Evolutionary conservation across 2,329 filamentous ascomycete species (phyloP), one percentile per base, ranked within the genome.

Genomic region (Juglanconis juglandina): DNA sequence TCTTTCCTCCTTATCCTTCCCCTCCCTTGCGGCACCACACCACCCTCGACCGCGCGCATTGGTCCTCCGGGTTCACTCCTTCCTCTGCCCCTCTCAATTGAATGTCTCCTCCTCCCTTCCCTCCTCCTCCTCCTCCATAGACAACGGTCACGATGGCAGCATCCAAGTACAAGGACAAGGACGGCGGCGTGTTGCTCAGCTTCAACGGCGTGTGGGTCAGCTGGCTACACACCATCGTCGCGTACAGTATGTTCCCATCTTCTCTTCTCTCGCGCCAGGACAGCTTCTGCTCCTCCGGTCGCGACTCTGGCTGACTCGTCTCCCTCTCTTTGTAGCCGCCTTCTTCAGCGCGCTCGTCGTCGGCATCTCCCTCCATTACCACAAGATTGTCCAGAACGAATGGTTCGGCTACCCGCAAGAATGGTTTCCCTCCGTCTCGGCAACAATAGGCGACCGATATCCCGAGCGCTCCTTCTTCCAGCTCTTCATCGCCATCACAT

Each of bases 331-430:
- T 42, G 50, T 67, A 91, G 89, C 84, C 70, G 93, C 94, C 60
- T 98, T 98, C 72, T 66, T 96, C 65, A 92, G 91, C 72, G 94
- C 94, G 62, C 81, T 98, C 66, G 73, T 94, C 59, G 87, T 96
- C 63, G 94, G 94, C 66, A 80, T 88, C 59, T 83, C 81, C 58
- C 83, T 99, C 53, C 95, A 99, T 77, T 98, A 95, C 78, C 85
- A 90, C 71, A 99, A 99, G 80, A 99, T 99, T 68, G 95, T 99
- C 59, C 82, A 97, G 76, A 99, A 99, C 76, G 92, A 99, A 76
- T 90, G 93, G 78, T 96, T 92, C 75, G 92, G 92, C 68, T 96
- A 96, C 72, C 93, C 93, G 1, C 81, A 96, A 67, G 93, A 97
- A 80, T 97, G 93, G 93, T 96, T 96, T 71, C 93, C 93, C 61